These are phyloP conservation scores for Calamus simplicifolius DNA, from an alignment of 176 grass and related monocot species.

Conservation along the genomic window DNA sequence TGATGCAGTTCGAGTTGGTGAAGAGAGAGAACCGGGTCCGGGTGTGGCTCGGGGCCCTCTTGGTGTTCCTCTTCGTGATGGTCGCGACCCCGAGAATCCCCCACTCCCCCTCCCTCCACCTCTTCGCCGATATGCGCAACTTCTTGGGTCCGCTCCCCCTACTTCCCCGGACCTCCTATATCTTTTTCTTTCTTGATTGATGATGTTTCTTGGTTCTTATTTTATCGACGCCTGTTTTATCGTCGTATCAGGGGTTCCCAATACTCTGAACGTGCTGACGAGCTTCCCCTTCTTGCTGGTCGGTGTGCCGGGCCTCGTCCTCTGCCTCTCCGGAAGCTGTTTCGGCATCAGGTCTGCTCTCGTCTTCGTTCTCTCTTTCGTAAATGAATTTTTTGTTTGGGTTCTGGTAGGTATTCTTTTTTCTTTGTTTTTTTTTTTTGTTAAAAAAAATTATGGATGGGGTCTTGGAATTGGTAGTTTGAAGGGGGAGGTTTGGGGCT, in stretches of 20 bases:
- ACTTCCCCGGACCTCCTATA: not conserved
- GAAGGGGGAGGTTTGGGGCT: slow-evolving; percentile 71
- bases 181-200: slow-evolving; percentile 1
- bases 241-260: slow-evolving; percentile 53
- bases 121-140: slow-evolving; percentile 98
- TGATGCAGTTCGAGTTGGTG: too few species aligned
- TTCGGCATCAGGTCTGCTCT: slow-evolving; percentile 71
- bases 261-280: slow-evolving; percentile 90
- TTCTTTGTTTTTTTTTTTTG: too few species aligned
- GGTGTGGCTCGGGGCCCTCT: slow-evolving; percentile 22
- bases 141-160: slow-evolving; percentile 29
- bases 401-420: too few species aligned
- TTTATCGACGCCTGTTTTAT: not conserved
- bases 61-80: slow-evolving; percentile 44
- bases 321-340: slow-evolving; percentile 19
- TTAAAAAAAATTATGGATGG: too few species aligned
- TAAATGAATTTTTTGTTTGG: not conserved
- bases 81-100: slow-evolving; percentile 65
- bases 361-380: not conserved
- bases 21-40: slow-evolving; percentile 23
- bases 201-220: too few species aligned
- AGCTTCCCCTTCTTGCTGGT: slow-evolving; percentile 78
- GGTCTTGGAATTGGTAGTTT: slow-evolving; percentile 41
- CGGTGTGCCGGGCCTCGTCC: slow-evolving; percentile 33
- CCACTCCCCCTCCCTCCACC: slow-evolving; percentile 73